Evolutionary conservation across 768 basidiomycete genomes (phyloP), one percentile per base, ranked within the genome.

Genomic region (Phallus indusiatus): DNA sequence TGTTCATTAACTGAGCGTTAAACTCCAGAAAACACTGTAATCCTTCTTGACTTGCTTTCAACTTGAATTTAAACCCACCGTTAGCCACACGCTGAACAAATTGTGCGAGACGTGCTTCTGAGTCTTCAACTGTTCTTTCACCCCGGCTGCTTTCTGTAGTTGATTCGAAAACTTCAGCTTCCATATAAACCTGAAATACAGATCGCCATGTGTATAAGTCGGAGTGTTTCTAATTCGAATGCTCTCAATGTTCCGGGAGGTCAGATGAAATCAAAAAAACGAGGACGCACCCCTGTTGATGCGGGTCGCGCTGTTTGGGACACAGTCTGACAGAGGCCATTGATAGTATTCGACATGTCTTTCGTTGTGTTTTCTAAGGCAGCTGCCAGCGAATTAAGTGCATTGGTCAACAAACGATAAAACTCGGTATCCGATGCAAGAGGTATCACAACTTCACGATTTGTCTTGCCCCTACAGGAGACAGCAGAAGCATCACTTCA

Each of bases 161-260:
- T 36, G 80, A 81, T 68, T 94, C 92, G 64, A 95, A 96, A 1
- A 96, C 81, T 64, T 94, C 87, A 0, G 82, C 76, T 64, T 95
- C 92, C 52, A 87, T 76, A 70, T 95, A 96, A 1, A 94, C 71
- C 60, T 85, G 84, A 67, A 97, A 95, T 28, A 96, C 85, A 71
- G 91, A 84, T 21, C 94, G 76, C 94, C 94, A 96, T 6, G 82
- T 78, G 67, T 90, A 92, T 8, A 97, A 71, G 64, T 97, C 94
- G 11, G 73, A 70, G 62, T 75, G 76, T 1, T 64, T 64, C 20
- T 64, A 54, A 47, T 11, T 9, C 33, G 33, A 47, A 20, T 17
- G n/a, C 6, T 20, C n/a, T 37, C 9, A 12, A 42, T 46, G 21
- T n/a, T 17, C 14, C 11, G 54, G 46, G 5, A 55, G 21, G 54